phyloP scores from a whole-genome alignment of 257 asterid genomes.

The Ocimum tenuiflorum region DNA sequence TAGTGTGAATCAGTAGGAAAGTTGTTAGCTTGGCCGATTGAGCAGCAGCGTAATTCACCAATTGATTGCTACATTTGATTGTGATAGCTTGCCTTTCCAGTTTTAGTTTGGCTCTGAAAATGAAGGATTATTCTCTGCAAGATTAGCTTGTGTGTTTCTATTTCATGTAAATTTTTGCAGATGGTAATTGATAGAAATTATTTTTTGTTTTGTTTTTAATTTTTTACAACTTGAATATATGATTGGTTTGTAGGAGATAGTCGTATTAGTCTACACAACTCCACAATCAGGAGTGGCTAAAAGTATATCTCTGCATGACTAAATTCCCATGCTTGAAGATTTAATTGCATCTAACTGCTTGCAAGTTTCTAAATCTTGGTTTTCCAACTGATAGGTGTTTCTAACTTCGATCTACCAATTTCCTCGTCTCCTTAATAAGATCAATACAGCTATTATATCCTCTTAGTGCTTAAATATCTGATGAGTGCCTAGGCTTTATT shows the following conservation, averaged over 20 bases:
- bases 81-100: not conserved
- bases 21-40: not conserved
- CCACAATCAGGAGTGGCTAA: not conserved
- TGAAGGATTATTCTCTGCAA: not conserved
- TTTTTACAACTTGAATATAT: not conserved
- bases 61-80: not conserved
- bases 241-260: not conserved
- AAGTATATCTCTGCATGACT: not conserved
- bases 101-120: not conserved
- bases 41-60: not conserved
- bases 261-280: not conserved
- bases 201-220: not conserved
- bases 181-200: not conserved
- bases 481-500: not conserved
- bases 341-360: not conserved
- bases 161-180: not conserved
- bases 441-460: not conserved
- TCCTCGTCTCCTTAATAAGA: not conserved
- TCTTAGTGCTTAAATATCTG: not conserved
- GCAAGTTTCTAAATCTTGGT: not conserved
- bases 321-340: not conserved
- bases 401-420: not conserved
- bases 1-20: not conserved
- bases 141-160: not conserved
- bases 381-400: not conserved